Percentiles rank a stretch among this genome's conserved stretches.
Conservation (phyloP, 2,329 filamentous ascomycete species). For the Trichoderma semiorbis region DNA sequence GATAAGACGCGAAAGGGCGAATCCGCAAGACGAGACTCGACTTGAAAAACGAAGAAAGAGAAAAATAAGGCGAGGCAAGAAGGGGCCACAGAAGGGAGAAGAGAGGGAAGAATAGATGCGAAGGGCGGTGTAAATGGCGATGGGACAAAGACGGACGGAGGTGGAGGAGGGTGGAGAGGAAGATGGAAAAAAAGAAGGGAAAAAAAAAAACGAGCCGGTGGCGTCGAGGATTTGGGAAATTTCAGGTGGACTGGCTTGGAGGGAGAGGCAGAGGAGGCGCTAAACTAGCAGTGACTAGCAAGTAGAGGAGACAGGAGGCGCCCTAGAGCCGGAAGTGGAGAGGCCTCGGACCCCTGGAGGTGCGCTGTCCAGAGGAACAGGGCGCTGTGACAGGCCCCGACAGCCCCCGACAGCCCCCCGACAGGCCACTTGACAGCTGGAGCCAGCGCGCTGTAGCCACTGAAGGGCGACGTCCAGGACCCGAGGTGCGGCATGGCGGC, state of each 20-base stretch:
- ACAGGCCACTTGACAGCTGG: neutral
- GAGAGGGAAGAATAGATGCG: slow-evolving; percentile 28
- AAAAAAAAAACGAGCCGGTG: slow-evolving; percentile 25
- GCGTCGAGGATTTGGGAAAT: slow-evolving; percentile 14
- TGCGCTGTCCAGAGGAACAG: slow-evolving; percentile 4
- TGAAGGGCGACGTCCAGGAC: neutral
- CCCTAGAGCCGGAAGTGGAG: slow-evolving; percentile 13
- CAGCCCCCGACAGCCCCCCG: neutral
- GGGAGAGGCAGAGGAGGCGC: slow-evolving; percentile 10
- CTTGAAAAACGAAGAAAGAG: slow-evolving; percentile 9
- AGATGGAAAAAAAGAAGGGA: slow-evolving; percentile 28
- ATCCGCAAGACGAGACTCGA: slow-evolving; percentile 7
- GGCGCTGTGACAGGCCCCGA: slow-evolving; percentile 10
- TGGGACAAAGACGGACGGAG: slow-evolving; percentile 25
- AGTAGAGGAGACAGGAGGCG: slow-evolving; percentile 13
- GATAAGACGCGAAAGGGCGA: neutral
- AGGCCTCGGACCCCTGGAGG: slow-evolving; percentile 10
- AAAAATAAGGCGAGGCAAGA: slow-evolving; percentile 17
- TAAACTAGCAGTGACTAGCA: neutral
- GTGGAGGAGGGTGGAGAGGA: slow-evolving; percentile 29
- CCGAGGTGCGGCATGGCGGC: slow-evolving; percentile 2
- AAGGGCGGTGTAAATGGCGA: slow-evolving; percentile 31
- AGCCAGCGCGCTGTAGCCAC: neutral
- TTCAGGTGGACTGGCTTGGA: slow-evolving; percentile 24
- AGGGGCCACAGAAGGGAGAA: slow-evolving; percentile 14